phyloP scores from a whole-genome alignment of 2,329 filamentous ascomycete species.

The Triangularia setosa region DNA sequence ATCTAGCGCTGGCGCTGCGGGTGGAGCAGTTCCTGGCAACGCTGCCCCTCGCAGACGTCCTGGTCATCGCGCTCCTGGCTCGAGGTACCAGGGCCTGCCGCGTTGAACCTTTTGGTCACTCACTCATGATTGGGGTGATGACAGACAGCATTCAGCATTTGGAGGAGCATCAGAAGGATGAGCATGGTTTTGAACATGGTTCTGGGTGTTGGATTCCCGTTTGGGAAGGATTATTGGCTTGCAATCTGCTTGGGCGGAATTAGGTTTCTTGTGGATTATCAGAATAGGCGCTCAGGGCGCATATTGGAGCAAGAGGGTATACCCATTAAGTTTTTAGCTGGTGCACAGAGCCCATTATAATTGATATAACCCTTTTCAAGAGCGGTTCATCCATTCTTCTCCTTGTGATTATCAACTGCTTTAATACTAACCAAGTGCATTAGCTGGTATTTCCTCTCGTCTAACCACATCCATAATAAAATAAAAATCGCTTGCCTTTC shows the following conservation, averaged over 20 bases:
- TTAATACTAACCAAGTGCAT: not conserved
- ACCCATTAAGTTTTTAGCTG: not conserved
- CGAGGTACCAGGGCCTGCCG: not conserved
- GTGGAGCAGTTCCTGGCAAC: not conserved
- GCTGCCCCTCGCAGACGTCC: not conserved
- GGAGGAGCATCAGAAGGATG: not conserved
- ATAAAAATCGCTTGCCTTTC: constrained; percentile 1
- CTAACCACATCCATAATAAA: not conserved
- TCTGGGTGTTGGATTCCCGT: not conserved
- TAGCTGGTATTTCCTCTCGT: not conserved
- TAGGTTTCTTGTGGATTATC: not conserved
- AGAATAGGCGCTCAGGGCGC: not conserved
- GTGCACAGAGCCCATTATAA: not conserved
- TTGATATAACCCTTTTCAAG: not conserved
- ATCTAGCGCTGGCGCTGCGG: not conserved
- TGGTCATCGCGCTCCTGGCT: not conserved
- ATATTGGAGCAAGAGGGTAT: not conserved
- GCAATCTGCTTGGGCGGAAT: not conserved
- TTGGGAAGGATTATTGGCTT: not conserved
- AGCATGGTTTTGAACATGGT: not conserved
- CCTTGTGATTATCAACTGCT: not conserved
- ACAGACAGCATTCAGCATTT: not conserved
- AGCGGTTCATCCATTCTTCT: not conserved
- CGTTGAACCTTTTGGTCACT: not conserved
- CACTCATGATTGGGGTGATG: not conserved